phyloP scores from a whole-genome alignment of 129 eudicot genomes.

The Erigeron canadensis region DNA sequence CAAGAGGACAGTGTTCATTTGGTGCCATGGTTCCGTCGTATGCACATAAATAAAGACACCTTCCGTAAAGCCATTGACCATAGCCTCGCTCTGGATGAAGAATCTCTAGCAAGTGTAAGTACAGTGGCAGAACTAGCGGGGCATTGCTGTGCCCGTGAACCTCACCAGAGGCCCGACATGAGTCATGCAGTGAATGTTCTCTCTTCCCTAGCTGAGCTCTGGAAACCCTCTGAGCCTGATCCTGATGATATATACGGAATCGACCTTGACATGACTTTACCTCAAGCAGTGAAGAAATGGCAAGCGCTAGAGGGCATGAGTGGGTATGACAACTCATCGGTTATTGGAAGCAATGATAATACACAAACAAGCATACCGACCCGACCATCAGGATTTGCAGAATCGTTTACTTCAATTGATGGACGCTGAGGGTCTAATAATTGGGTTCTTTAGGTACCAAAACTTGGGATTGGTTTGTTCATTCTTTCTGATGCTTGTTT shows the following conservation, averaged over 20 bases:
- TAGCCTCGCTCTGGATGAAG: conserved; percentile 60
- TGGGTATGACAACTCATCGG: conserved; percentile 50
- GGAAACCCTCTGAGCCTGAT: conserved; percentile 84
- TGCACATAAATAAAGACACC: conserved; percentile 74
- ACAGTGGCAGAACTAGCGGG: conserved; percentile 84
- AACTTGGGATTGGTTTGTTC: conserved; percentile 44
- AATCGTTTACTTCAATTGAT: conserved; percentile 54
- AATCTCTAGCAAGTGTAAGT: conserved; percentile 63
- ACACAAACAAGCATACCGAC: conserved; percentile 69
- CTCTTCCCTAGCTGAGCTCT: conserved; percentile 75
- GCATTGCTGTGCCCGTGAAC: conserved; percentile 89
- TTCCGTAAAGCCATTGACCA: conserved; percentile 76
- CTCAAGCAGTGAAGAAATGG: conserved; percentile 91
- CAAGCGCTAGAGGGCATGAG: conserved; percentile 82
- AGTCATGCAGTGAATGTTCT: conserved; percentile 84
- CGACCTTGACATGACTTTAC: conserved; percentile 76
- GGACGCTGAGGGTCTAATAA: conserved; percentile 42
- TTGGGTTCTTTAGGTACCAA: background rate
- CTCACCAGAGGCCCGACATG: conserved; percentile 93
- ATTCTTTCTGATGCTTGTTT: conserved; percentile 46
- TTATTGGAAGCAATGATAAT: conserved; percentile 50
- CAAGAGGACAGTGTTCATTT: conserved; percentile 81
- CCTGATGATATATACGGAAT: conserved; percentile 67
- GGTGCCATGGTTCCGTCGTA: conserved; percentile 88
- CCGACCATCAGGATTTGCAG: conserved; percentile 60